A percentile compares a stretch with the other conserved stretches of the same genome.
Conservation (phyloP, 2,329 filamentous ascomycete genomes). For the Colletotrichum truncatum region DNA sequence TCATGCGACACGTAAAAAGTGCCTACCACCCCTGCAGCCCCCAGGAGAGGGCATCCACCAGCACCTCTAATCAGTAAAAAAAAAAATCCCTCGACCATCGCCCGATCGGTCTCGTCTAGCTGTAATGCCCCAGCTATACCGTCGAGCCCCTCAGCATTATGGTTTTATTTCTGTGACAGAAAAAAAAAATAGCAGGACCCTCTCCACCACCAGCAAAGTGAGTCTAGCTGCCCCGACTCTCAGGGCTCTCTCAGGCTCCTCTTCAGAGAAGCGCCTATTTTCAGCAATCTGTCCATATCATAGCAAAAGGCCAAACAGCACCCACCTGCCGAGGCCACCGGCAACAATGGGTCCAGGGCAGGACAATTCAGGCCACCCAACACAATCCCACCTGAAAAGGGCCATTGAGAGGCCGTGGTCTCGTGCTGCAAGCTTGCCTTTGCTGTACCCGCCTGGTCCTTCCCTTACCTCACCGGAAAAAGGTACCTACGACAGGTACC, state of each 20-base stretch:
- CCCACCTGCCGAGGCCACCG: neutral
- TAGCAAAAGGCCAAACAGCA: neutral
- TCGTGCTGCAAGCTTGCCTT: conserved; percentile 9
- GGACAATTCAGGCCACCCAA: neutral
- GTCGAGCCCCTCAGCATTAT: conserved; percentile 7
- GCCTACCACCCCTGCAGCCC: conserved; percentile 24
- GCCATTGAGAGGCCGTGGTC: neutral
- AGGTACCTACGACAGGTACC: conserved; percentile 8
- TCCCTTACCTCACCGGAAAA: conserved; percentile 11
- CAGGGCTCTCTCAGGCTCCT: conserved; percentile 5
- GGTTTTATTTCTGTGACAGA: neutral
- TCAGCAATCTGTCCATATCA: neutral
- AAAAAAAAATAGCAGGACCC: neutral
- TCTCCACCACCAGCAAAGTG: neutral
- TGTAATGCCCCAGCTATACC: neutral
- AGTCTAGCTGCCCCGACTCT: neutral
- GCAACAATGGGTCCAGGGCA: neutral
- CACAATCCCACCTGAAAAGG: neutral
- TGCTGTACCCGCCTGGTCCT: neutral
- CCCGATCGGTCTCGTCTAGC: conserved; percentile 16
- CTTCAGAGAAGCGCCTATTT: neutral
- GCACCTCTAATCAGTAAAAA: conserved; percentile 24
- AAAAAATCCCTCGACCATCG: conserved; percentile 12
- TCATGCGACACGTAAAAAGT: conserved; percentile 26
- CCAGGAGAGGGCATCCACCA: conserved; percentile 25